Evolutionary conservation across 2,329 filamentous ascomycete genomes (phyloP).

Genomic region (Ascochyta pisi): DNA sequence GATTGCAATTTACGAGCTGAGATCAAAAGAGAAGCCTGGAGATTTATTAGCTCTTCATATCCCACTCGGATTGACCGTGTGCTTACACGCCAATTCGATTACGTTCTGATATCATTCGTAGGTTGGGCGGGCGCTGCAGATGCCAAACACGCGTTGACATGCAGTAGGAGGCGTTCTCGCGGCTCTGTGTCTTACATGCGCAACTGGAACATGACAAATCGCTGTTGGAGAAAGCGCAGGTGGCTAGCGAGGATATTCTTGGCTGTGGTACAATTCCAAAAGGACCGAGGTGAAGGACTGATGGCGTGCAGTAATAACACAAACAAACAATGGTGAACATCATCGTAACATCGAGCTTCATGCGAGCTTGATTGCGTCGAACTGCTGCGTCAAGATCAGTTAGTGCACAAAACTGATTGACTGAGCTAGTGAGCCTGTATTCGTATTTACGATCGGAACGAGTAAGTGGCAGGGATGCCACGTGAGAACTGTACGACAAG

Average conservation of each 20-base stretch:
- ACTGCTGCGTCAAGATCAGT: background rate
- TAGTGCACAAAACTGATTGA: background rate
- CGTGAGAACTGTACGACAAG: constrained; percentile 7
- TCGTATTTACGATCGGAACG: constrained; percentile 3
- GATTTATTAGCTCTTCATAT: too few species aligned
- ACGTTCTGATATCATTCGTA: background rate
- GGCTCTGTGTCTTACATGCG: background rate
- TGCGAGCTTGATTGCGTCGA: background rate
- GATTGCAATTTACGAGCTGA: too few species aligned
- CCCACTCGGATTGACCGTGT: background rate
- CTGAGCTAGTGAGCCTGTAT: background rate
- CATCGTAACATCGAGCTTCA: background rate
- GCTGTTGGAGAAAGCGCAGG: background rate
- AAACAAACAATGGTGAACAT: background rate
- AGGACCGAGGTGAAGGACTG: background rate
- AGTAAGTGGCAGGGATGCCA: constrained; percentile 5
- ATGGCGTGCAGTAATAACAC: background rate
- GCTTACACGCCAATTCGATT: background rate
- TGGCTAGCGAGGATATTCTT: background rate
- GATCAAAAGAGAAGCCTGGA: too few species aligned
- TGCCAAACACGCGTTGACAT: constrained; percentile 1
- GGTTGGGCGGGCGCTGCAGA: background rate
- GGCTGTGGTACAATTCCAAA: background rate
- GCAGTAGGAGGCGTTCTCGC: background rate
- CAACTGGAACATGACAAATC: constrained; percentile 9